These are phyloP conservation scores for Aspergillus hortae DNA, from an alignment of 2,329 filamentous ascomycete genomes.

Conservation along the genomic window DNA sequence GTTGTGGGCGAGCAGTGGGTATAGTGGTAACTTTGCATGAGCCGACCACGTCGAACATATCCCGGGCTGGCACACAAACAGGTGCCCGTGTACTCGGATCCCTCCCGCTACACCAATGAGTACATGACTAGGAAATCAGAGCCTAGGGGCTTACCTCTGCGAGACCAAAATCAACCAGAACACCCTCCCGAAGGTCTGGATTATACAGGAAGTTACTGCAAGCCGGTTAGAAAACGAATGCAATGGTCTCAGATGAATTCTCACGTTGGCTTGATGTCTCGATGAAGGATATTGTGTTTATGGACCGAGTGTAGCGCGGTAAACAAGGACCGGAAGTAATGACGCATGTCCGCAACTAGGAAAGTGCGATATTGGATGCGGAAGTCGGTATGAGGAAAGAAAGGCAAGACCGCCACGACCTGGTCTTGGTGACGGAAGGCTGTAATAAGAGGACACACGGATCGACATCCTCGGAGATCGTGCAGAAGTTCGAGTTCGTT, in stretches of 20 bases:
- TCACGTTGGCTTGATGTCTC: slow-evolving; percentile 90
- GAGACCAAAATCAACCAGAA: slow-evolving; percentile 98
- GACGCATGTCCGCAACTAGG: slow-evolving; percentile 76
- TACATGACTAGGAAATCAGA: slow-evolving; percentile 1
- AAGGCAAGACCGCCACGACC: slow-evolving; percentile 89
- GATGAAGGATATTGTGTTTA: slow-evolving; percentile 77
- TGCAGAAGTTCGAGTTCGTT: slow-evolving; percentile 94
- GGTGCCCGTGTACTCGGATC: slow-evolving; percentile 40
- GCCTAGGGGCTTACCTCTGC: slow-evolving; percentile 58
- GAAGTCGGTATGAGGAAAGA: slow-evolving; percentile 94
- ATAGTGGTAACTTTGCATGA: slow-evolving; percentile 57
- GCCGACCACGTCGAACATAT: slow-evolving; percentile 58
- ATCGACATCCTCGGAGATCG: slow-evolving; percentile 75
- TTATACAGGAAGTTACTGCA: slow-evolving; percentile 84
- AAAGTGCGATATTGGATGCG: slow-evolving; percentile 86
- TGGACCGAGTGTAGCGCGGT: slow-evolving; percentile 82
- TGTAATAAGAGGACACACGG: slow-evolving; percentile 92
- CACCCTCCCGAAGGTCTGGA: slow-evolving; percentile 68
- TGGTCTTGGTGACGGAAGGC: slow-evolving; percentile 95
- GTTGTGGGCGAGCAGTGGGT: slow-evolving; percentile 44
- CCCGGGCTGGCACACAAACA: slow-evolving; percentile 74
- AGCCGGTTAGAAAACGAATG: slow-evolving; percentile 3
- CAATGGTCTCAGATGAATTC: slow-evolving; percentile 11
- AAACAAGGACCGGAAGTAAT: slow-evolving; percentile 87
- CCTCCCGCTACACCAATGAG: slow-evolving; percentile 51